These are phyloP conservation scores for Cystobasidium onofrii DNA, from an alignment of 768 basidiomycete genomes.

Conservation along the genomic window DNA sequence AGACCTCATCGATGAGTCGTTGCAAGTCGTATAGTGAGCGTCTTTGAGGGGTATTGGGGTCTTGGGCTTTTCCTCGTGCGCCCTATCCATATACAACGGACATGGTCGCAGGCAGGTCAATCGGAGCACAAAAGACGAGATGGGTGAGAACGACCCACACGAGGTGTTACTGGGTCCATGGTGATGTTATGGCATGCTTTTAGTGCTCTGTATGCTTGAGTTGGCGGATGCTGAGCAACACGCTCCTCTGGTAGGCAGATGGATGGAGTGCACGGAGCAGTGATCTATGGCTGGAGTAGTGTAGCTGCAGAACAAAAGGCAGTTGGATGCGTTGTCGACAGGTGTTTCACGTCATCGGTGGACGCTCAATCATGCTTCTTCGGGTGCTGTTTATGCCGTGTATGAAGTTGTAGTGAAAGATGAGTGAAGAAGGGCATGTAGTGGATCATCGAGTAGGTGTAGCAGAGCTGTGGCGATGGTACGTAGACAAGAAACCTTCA, in stretches of 20 bases:
- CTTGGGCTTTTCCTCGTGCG: neutral
- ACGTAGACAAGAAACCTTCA: no score
- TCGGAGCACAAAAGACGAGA: neutral
- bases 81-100: no score
- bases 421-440: no score
- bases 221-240: neutral
- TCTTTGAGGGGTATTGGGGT: slow-evolving; percentile 12
- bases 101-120: neutral
- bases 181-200: neutral
- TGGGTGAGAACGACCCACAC: neutral
- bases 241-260: neutral
- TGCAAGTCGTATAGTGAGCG: slow-evolving; percentile 19
- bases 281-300: neutral
- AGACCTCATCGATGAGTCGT: slow-evolving; percentile 20
- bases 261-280: neutral
- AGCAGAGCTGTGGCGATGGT: no score
- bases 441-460: no score
- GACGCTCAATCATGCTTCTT: no score
- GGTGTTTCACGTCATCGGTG: no score
- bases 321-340: neutral
- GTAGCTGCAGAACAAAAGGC: neutral
- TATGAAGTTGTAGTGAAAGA: no score
- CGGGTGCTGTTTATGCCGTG: no score
- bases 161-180: neutral
- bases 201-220: neutral